phyloP scores from a whole-genome alignment of 2,329 filamentous ascomycete species.

The Xylariomycetidae sp. region DNA sequence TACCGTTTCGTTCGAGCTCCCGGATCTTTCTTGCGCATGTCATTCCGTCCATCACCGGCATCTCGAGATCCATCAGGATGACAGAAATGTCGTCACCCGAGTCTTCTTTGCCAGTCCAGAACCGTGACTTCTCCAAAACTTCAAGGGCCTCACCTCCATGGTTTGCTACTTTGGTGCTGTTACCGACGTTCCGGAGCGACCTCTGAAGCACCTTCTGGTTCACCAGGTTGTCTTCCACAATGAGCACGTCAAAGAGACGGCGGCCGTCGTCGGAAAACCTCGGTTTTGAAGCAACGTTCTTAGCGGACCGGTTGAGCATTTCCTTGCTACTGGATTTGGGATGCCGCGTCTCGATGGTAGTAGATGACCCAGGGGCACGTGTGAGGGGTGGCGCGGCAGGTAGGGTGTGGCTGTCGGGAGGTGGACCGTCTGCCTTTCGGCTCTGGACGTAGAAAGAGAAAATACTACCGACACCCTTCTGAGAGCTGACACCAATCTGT shows the following conservation, averaged over 20 bases:
- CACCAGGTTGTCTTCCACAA: constrained; percentile 65
- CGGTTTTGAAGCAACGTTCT: constrained; percentile 13
- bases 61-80: constrained; percentile 77
- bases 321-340: constrained; percentile 14
- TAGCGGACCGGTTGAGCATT: constrained; percentile 7
- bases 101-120: constrained; percentile 46
- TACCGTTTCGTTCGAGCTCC: constrained; percentile 58
- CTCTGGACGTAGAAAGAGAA: constrained; percentile 75
- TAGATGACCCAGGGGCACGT: constrained; percentile 27
- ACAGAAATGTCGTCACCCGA: constrained; percentile 55
- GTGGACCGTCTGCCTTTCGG: constrained; percentile 46
- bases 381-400: constrained; percentile 22
- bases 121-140: constrained; percentile 49
- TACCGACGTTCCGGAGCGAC: constrained; percentile 56
- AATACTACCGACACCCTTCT: constrained; percentile 64
- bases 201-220: constrained; percentile 62
- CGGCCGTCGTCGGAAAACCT: constrained; percentile 24
- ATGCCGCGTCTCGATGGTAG: constrained; percentile 26
- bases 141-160: constrained; percentile 61
- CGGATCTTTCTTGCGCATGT: constrained; percentile 68
- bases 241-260: constrained; percentile 50
- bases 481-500: constrained; percentile 68
- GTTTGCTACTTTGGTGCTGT: constrained; percentile 58
- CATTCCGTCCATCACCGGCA: constrained; percentile 80
- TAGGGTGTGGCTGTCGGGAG: constrained; percentile 32